These are phyloP conservation scores for Cystobasidium tubakii DNA, from an alignment of 768 basidiomycete genomes.

Conservation along the genomic window DNA sequence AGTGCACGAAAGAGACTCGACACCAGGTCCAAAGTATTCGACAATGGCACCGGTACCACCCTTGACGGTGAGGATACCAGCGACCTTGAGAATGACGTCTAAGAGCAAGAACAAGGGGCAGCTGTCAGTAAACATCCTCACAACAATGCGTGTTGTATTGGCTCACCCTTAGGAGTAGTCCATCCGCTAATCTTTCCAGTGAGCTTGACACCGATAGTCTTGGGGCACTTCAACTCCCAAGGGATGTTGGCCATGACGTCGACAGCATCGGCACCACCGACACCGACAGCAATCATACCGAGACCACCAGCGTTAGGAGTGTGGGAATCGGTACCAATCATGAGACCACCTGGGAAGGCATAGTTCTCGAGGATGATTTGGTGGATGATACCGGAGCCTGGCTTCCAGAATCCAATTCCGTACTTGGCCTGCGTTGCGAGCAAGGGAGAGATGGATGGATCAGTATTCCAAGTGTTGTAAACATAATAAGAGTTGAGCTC, in stretches of 20 bases:
- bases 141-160: neutral
- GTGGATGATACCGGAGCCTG: slow-evolving; percentile 90
- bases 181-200: slow-evolving; percentile 92
- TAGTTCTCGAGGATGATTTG: slow-evolving; percentile 98
- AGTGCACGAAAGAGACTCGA: slow-evolving; percentile 91
- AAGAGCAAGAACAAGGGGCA: neutral
- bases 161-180: slow-evolving; percentile 90
- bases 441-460: neutral
- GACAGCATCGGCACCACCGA: slow-evolving; percentile 97
- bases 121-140: slow-evolving; percentile 30
- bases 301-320: slow-evolving; percentile 99
- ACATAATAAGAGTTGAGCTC: neutral
- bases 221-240: slow-evolving; percentile 99
- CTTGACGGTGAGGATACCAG: slow-evolving; percentile 97
- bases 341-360: slow-evolving; percentile 96
- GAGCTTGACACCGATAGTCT: slow-evolving; percentile 95
- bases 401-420: slow-evolving; percentile 99
- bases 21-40: slow-evolving; percentile 90
- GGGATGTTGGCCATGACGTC: slow-evolving; percentile 97
- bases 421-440: slow-evolving; percentile 56
- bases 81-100: slow-evolving; percentile 99
- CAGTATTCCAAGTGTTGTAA: slow-evolving; percentile 1
- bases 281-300: slow-evolving; percentile 98
- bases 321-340: slow-evolving; percentile 99
- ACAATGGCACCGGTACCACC: slow-evolving; percentile 98